phyloP scores from a whole-genome alignment of 2,329 filamentous ascomycete species.

The Nannizziopsis arthrosporioides region DNA sequence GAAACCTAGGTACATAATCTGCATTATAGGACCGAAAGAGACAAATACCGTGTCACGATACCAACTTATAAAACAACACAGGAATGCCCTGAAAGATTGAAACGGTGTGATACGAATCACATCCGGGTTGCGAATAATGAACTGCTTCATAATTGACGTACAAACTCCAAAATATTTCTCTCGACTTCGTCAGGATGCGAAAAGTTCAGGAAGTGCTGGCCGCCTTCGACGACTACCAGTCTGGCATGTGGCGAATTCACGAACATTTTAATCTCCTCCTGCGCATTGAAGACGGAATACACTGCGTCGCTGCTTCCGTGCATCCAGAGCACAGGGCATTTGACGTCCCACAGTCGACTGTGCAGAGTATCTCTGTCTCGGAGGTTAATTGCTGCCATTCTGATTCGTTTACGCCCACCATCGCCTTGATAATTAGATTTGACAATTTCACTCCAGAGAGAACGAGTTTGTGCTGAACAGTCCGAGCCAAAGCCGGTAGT shows the following conservation, averaged over 20 bases:
- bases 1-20: no score
- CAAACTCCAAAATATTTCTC: slow-evolving; percentile 31
- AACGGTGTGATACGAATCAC: no score
- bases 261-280: slow-evolving; percentile 41
- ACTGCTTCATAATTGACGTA: slow-evolving; percentile 16
- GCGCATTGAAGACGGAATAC: slow-evolving; percentile 33
- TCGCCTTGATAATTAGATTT: slow-evolving; percentile 40
- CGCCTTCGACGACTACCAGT: slow-evolving; percentile 36
- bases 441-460: slow-evolving; percentile 37
- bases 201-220: slow-evolving; percentile 41
- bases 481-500: slow-evolving; percentile 38
- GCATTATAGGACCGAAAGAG: no score
- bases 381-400: slow-evolving; percentile 42
- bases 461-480: slow-evolving; percentile 26
- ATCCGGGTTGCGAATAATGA: no score
- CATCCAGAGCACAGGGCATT: slow-evolving; percentile 43
- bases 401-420: slow-evolving; percentile 36
- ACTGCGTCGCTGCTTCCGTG: slow-evolving; percentile 35
- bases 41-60: no score
- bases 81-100: no score
- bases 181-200: slow-evolving; percentile 38
- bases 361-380: slow-evolving; percentile 40
- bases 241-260: slow-evolving; percentile 33
- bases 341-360: slow-evolving; percentile 36
- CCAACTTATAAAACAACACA: no score